A percentile compares a stretch with the other conserved stretches of the same genome.
These are phyloP conservation scores for Crotalaria pallida DNA, from an alignment of 306 rosid genomes.

Conservation along the genomic window DNA sequence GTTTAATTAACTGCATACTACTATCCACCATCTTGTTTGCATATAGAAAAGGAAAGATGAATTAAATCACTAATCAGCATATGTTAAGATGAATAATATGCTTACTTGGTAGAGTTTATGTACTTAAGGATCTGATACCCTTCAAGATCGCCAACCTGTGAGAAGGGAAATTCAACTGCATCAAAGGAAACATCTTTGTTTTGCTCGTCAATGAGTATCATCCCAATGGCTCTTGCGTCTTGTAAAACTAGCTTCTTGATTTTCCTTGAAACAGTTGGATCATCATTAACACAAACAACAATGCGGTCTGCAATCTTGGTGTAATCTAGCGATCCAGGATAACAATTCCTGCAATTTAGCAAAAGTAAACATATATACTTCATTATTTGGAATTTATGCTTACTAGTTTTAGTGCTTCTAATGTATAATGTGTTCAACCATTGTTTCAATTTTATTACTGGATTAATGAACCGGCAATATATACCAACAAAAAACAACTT, in stretches of 20 bases:
- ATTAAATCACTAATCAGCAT: neutral
- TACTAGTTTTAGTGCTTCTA: neutral
- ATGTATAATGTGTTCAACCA: neutral
- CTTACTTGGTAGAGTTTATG: slow-evolving; percentile 79
- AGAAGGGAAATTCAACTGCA: slow-evolving; percentile 69
- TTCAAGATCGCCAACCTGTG: slow-evolving; percentile 51
- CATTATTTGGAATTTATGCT: neutral
- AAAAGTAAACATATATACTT: neutral
- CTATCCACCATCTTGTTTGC: neutral
- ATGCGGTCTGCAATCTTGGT: slow-evolving; percentile 60
- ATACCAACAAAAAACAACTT: neutral
- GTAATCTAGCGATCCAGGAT: slow-evolving; percentile 80
- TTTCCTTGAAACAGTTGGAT: slow-evolving; percentile 43
- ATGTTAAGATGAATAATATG: neutral
- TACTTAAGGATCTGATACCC: slow-evolving; percentile 69
- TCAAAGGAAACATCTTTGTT: slow-evolving; percentile 55
- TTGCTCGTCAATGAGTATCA: slow-evolving; percentile 53
- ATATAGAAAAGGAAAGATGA: neutral
- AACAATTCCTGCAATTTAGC: slow-evolving; percentile 64
- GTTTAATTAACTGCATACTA: neutral
- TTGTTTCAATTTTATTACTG: neutral
- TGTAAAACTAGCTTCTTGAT: slow-evolving; percentile 74
- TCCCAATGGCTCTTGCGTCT: slow-evolving; percentile 74
- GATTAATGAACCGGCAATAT: neutral
- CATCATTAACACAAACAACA: slow-evolving; percentile 61